A percentile compares a stretch with the other conserved stretches of the same genome.
Evolutionary conservation across 768 basidiomycete genomes (phyloP).

Genomic region (Stropharia rugosoannulata): DNA sequence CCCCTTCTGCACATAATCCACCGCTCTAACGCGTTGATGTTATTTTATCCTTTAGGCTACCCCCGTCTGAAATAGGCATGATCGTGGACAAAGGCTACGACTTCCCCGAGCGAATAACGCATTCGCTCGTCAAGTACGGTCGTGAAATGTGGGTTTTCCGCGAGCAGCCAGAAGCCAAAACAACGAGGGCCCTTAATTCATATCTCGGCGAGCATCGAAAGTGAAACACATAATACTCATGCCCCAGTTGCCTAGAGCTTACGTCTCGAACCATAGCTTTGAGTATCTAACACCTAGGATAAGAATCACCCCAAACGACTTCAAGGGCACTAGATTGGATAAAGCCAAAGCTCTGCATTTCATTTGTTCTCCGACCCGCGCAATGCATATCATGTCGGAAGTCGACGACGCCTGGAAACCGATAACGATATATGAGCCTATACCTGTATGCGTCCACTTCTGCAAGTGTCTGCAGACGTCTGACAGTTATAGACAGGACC

Average conservation of each 20-base stretch:
- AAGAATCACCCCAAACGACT: constrained; percentile 70
- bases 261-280: constrained; percentile 48
- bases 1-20: background rate
- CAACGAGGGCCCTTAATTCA: constrained; percentile 71
- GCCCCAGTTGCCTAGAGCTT: background rate
- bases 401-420: constrained; percentile 64
- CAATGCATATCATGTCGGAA: constrained; percentile 64
- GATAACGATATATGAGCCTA: constrained; percentile 78
- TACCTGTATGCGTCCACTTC: constrained; percentile 51
- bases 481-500: constrained; percentile 43
- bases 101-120: constrained; percentile 61
- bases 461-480: background rate
- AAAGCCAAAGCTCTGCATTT: constrained; percentile 69
- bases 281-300: constrained; percentile 73
- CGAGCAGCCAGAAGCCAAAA: constrained; percentile 49
- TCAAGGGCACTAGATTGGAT: constrained; percentile 51
- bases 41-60: constrained; percentile 47
- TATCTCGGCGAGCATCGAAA: constrained; percentile 73
- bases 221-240: constrained; percentile 35
- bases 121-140: constrained; percentile 61
- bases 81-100: constrained; percentile 80
- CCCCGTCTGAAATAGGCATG: constrained; percentile 69
- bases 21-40: background rate
- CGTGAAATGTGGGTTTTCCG: constrained; percentile 78
- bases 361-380: constrained; percentile 80